A percentile compares a stretch with the other conserved stretches of the same genome.
Evolutionary conservation across 2,329 filamentous ascomycete species (phyloP).

Genomic region (Hypocreales sp.): DNA sequence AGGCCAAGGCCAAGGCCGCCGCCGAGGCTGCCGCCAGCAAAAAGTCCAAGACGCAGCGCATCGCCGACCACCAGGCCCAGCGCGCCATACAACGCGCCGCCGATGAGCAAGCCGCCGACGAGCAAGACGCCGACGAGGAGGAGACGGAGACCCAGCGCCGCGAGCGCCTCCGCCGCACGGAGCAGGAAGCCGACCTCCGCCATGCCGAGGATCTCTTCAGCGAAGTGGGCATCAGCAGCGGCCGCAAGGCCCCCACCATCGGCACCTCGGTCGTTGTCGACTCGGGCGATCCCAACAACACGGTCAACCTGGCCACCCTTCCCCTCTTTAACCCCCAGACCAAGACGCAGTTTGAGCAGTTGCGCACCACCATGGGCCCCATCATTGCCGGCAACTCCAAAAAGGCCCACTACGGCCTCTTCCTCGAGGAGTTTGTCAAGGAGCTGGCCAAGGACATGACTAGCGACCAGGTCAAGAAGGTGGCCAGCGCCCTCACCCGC

Average conservation of each 20-base stretch:
- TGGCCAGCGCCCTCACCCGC: slow-evolving; percentile 73
- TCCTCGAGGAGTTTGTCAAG: slow-evolving; percentile 84
- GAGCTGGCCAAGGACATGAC: slow-evolving; percentile 74
- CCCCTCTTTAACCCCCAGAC: slow-evolving; percentile 80
- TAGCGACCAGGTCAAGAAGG: slow-evolving; percentile 93
- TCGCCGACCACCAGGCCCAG: slow-evolving; percentile 60
- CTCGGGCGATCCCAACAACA: slow-evolving; percentile 55
- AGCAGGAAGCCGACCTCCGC: slow-evolving; percentile 77
- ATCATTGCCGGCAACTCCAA: slow-evolving; percentile 60
- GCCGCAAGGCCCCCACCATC: slow-evolving; percentile 52
- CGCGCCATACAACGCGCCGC: slow-evolving; percentile 36
- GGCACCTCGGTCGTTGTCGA: slow-evolving; percentile 55
- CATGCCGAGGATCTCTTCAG: slow-evolving; percentile 89
- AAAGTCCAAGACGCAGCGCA: slow-evolving; percentile 75
- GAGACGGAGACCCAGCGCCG: slow-evolving; percentile 61
- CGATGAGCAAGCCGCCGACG: no score
- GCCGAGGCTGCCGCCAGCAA: slow-evolving; percentile 79
- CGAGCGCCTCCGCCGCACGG: slow-evolving; percentile 58
- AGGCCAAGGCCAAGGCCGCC: slow-evolving; percentile 77
- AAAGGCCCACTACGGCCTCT: slow-evolving; percentile 81
- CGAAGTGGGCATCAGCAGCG: slow-evolving; percentile 48
- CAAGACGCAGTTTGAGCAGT: slow-evolving; percentile 69
- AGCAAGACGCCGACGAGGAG: slow-evolving; percentile 47
- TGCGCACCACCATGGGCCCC: slow-evolving; percentile 67
- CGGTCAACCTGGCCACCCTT: slow-evolving; percentile 66